phyloP scores from a whole-genome alignment of 192 early-diverging fungal genomes.

The Oehlia diaphana region DNA sequence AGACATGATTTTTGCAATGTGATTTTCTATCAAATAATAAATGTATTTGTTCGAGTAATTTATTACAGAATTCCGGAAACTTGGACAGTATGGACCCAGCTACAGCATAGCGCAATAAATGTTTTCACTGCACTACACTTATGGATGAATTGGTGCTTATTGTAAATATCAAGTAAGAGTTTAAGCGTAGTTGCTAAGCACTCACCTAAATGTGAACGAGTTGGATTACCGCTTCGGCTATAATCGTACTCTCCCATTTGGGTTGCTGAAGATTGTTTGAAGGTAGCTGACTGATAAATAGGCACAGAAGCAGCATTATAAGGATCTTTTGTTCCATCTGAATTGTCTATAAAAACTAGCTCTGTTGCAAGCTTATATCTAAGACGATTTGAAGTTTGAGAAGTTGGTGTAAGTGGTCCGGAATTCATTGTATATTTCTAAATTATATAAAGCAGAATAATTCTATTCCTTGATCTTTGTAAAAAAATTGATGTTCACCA shows the following conservation, averaged over 20 bases:
- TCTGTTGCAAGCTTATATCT: conserved; percentile 75
- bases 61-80: background rate
- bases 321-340: conserved; percentile 70
- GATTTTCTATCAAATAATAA: conserved; percentile 61
- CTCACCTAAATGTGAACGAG: conserved; percentile 84
- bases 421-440: background rate
- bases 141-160: background rate
- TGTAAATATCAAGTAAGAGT: background rate
- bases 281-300: conserved; percentile 98
- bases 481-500: no score
- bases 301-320: conserved; percentile 91
- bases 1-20: conserved; percentile 93
- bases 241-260: conserved; percentile 95
- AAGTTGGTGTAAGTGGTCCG: background rate
- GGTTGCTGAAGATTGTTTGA: conserved; percentile 82
- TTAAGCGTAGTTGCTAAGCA: background rate
- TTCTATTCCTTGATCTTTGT: no score
- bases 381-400: conserved; percentile 30
- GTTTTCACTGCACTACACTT: background rate
- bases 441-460: no score
- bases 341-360: conserved; percentile 71
- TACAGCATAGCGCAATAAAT: background rate
- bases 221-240: conserved; percentile 95
- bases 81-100: background rate
- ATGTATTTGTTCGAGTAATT: conserved; percentile 9